phyloP scores from a whole-genome alignment of 1,284 basidiomycete genomes.

The Trichosporon sp. region DNA sequence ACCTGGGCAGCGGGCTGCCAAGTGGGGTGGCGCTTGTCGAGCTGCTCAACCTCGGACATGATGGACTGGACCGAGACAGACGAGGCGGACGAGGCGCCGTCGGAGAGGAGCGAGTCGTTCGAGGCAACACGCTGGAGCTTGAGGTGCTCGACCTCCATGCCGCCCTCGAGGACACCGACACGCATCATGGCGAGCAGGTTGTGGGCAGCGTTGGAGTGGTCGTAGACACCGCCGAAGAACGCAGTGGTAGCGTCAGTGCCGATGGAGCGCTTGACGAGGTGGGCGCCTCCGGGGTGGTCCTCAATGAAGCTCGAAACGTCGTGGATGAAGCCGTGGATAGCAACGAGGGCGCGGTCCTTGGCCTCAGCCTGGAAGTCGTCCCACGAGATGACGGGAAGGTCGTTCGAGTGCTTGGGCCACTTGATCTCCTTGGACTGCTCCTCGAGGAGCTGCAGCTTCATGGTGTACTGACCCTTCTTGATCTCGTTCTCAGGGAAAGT shows the following conservation, averaged over 20 bases:
- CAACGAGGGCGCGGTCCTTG: conserved; percentile 67
- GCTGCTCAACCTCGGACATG: conserved; percentile 21
- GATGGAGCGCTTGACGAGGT: conserved; percentile 58
- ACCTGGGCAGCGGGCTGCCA: conserved; percentile 42
- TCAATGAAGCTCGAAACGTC: conserved; percentile 80
- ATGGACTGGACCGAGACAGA: conserved; percentile 33
- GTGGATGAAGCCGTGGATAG: conserved; percentile 85
- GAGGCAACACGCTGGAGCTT: conserved; percentile 27
- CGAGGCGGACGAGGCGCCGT: conserved; percentile 33
- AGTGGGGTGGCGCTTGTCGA: conserved; percentile 20
- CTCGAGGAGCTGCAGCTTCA: conserved; percentile 79
- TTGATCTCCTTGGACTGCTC: conserved; percentile 62
- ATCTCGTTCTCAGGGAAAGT: conserved; percentile 92
- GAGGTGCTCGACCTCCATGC: conserved; percentile 59
- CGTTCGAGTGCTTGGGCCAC: conserved; percentile 62
- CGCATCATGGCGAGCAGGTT: conserved; percentile 77
- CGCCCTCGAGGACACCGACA: conserved; percentile 77
- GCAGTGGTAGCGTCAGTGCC: conserved; percentile 84
- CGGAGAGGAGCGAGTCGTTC: conserved; percentile 19
- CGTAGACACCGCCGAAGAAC: conserved; percentile 90
- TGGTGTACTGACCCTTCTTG: conserved; percentile 82
- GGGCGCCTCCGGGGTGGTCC: conserved; percentile 78
- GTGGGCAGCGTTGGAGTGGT: conserved; percentile 87
- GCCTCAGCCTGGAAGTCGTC: conserved; percentile 69
- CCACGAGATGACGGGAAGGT: conserved; percentile 78